Evolutionary conservation across 768 basidiomycete genomes (phyloP).

Genomic region (Calocybe cyanea): DNA sequence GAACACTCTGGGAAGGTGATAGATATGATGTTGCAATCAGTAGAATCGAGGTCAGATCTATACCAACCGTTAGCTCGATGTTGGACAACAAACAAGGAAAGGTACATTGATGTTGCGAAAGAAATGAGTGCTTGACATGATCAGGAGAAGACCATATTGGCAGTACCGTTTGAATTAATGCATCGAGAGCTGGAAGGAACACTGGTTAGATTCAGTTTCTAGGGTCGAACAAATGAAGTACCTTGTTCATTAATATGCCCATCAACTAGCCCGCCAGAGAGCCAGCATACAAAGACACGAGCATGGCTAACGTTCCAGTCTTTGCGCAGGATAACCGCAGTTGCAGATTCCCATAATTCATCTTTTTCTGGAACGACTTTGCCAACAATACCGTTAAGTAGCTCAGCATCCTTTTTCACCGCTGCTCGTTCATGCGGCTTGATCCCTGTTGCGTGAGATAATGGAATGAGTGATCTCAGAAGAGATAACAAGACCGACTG

Average conservation of each 20-base stretch:
- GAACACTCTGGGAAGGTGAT: constrained; percentile 42
- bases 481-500: constrained; percentile 60
- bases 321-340: constrained; percentile 47
- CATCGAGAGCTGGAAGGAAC: constrained; percentile 35
- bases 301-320: constrained; percentile 59
- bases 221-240: neutral
- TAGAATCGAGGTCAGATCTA: constrained; percentile 74
- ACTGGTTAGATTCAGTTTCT: neutral
- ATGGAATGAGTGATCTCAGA: constrained; percentile 42
- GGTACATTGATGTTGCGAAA: constrained; percentile 75
- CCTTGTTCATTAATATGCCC: constrained; percentile 27
- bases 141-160: constrained; percentile 73
- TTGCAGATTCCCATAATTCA: constrained; percentile 50
- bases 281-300: constrained; percentile 70
- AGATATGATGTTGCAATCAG: constrained; percentile 64
- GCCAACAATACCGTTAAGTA: constrained; percentile 58
- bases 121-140: constrained; percentile 75
- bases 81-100: constrained; percentile 7
- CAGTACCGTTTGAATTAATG: constrained; percentile 45
- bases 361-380: constrained; percentile 32
- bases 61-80: neutral
- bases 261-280: constrained; percentile 36
- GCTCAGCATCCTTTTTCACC: constrained; percentile 49
- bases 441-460: constrained; percentile 24
- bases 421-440: constrained; percentile 32